Evolutionary conservation across 179 eudicot species (phyloP), one percentile per base, ranked within the genome.

Genomic region (Corrigiola litoralis): DNA sequence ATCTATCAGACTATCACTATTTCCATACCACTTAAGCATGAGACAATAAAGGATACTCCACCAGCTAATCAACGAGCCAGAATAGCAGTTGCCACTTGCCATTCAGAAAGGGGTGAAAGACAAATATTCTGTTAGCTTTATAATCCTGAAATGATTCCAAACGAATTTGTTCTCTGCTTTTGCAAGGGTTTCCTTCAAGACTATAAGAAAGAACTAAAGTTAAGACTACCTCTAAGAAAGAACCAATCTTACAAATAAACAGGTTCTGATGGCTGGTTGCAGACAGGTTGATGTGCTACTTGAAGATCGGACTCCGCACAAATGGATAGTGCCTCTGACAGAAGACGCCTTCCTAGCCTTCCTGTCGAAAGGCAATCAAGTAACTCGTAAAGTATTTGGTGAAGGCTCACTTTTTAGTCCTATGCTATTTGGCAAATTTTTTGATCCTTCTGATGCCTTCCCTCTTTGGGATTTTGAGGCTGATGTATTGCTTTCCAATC

Each of bases 391-490:
- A 44, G 76, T 85, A n/a, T 82, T 82, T 53, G 81, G 82, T 6
- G 84, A 87, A n/a, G 92, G 95, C 0, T 92, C 95, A 0, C 27
- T 92, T 34, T 92, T 92, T 73, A 87, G 92, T 66, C 98, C 98
- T 9, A 72, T 84, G 72, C 68, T 92, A 82, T 92, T 92, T 67
- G 90, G 92, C 8, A 92, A 90, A 77, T 92, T 87, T 77, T 92
- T 92, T 44, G 97, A 92, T 78, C 98, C 97, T 12, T 90, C 97
- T 0, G 98, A 92, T 67, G 97, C 97, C 3, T 92, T 92, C 63
- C 97, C 98, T 3, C 64, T 92, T 3, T 92, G 98, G 98, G 97
- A 92, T 46, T 90, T 92, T 48, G 96, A 90, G 38, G 78, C 92
- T n/a, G 81, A 77, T 48, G 79, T 74, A 8, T 68, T 90, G 66